Conservation (phyloP, 805 yeast genomes). For the Blastobotrys mokoenaii region DNA sequence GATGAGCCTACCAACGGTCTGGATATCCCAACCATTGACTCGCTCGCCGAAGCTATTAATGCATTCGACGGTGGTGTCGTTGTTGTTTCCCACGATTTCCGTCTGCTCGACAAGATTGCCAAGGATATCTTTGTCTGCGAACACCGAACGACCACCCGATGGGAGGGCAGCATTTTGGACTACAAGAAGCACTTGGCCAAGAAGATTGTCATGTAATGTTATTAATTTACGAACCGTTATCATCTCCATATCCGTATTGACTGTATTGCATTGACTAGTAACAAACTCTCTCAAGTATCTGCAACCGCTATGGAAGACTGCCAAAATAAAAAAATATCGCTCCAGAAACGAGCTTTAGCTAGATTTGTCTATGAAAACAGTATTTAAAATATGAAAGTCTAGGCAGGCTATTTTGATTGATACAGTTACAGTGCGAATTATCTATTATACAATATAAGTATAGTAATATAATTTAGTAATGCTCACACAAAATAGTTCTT, state of each 20-base stretch:
- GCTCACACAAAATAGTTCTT: constrained; percentile 75
- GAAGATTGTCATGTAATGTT: constrained; percentile 40
- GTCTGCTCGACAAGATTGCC: constrained; percentile 93
- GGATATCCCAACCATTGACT: constrained; percentile 97
- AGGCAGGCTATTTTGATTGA: no score
- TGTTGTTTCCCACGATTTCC: constrained; percentile 98
- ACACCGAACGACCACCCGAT: constrained; percentile 88
- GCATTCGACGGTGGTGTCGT: constrained; percentile 96
- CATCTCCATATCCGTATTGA: no score
- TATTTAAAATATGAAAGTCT: no score
- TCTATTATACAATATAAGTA: no score
- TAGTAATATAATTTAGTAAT: not conserved
- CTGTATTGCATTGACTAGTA: no score
- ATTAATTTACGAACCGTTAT: no score
- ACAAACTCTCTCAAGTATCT: no score
- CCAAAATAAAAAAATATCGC: no score
- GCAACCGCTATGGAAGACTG: no score
- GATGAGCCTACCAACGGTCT: constrained; percentile 99
- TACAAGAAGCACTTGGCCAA: constrained; percentile 93
- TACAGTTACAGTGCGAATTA: no score
- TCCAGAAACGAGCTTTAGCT: no score
- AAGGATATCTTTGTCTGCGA: constrained; percentile 96
- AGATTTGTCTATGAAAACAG: no score
- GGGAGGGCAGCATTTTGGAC: constrained; percentile 87
- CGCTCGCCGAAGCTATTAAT: constrained; percentile 92